These are phyloP conservation scores for Saccharum hybrid DNA, from an alignment of 202 grass and related monocot species.

Conservation along the genomic window DNA sequence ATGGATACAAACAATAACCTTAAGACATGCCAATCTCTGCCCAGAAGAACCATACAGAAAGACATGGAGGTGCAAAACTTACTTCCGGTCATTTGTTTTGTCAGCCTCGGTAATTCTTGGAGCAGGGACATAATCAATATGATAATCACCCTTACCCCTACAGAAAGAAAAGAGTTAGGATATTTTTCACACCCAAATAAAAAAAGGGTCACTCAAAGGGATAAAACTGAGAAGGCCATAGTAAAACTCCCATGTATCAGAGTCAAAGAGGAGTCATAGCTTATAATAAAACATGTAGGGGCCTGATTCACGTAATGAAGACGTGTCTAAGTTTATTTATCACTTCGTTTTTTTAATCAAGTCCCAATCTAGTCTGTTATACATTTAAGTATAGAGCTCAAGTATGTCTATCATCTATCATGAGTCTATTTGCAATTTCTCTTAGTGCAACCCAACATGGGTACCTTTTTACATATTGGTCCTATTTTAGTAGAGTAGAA, in stretches of 20 bases:
- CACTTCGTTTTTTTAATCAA: background rate
- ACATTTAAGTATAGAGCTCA: background rate
- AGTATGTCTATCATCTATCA: background rate
- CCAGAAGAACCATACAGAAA: constrained; percentile 20
- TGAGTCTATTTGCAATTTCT: background rate
- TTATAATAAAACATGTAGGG: background rate
- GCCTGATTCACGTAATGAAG: background rate
- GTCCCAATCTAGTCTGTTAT: background rate
- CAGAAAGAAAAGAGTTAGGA: constrained; percentile 36
- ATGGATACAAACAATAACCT: background rate
- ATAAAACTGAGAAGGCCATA: background rate
- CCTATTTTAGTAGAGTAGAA: background rate
- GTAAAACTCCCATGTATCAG: background rate
- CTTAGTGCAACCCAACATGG: background rate
- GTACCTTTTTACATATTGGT: background rate
- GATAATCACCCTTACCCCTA: constrained; percentile 90
- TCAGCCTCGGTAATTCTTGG: constrained; percentile 97
- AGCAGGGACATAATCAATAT: constrained; percentile 94
- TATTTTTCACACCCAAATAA: background rate
- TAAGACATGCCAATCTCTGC: background rate
- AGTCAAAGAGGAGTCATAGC: background rate
- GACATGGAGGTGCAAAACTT: constrained; percentile 36
- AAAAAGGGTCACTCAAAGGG: background rate
- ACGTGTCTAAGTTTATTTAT: background rate
- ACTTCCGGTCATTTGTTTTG: constrained; percentile 88